Percentiles rank a stretch among this genome's conserved stretches.
These are phyloP conservation scores for Juglanconis oblonga DNA, from an alignment of 2,329 filamentous ascomycete species.

Conservation along the genomic window DNA sequence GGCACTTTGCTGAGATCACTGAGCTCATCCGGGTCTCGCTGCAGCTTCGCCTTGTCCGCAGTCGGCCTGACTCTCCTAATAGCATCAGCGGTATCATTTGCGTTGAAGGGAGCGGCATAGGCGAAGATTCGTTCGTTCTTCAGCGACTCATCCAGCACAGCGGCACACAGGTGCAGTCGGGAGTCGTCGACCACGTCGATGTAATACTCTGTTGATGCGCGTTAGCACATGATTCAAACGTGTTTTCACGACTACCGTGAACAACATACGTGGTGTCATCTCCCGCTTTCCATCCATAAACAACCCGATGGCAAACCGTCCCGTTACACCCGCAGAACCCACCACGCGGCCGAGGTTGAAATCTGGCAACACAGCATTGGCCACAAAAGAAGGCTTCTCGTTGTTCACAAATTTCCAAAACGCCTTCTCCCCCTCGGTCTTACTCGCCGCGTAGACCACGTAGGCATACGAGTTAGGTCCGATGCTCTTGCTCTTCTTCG, in stretches of 20 bases:
- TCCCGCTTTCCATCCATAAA: background rate
- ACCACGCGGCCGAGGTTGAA: background rate
- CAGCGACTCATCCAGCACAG: constrained; percentile 2
- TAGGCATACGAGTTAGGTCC: background rate
- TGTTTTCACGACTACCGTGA: too few species aligned
- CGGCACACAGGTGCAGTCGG: constrained; percentile 4
- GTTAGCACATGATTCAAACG: background rate
- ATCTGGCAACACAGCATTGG: constrained; percentile 5
- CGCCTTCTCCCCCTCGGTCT: constrained; percentile 19
- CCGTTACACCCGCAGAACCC: background rate
- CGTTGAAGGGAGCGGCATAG: background rate
- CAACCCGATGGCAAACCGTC: background rate
- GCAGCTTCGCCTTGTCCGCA: background rate
- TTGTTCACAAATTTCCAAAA: constrained; percentile 18
- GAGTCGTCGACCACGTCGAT: constrained; percentile 1
- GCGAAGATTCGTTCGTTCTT: constrained; percentile 10
- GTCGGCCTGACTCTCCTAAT: background rate
- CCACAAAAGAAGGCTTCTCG: constrained; percentile 17
- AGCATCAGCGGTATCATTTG: background rate
- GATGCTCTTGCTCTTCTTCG: background rate
- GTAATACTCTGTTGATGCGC: background rate
- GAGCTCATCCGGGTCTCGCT: background rate
- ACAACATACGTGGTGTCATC: background rate
- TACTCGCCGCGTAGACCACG: constrained; percentile 18
- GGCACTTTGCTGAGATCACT: constrained; percentile 1